Conservation (phyloP, 768 basidiomycete genomes). For the Phaeotremella skinneri region DNA sequence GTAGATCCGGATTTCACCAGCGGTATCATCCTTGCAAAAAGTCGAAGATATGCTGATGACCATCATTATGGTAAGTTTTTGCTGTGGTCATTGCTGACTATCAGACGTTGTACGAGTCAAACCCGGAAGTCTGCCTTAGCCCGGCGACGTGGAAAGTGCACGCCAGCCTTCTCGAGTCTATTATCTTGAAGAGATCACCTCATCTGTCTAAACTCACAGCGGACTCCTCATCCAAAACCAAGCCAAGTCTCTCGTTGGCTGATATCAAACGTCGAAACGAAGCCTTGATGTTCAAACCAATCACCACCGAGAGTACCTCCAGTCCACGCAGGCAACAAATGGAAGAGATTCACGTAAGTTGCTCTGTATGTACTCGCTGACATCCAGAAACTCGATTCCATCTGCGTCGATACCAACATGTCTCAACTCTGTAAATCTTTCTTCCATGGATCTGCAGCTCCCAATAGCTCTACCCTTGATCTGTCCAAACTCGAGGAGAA, state of each 20-base stretch:
- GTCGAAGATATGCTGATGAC: constrained; percentile 21
- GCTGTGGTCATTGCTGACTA: constrained; percentile 1
- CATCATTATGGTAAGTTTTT: constrained; percentile 23
- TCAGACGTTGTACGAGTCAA: constrained; percentile 19
- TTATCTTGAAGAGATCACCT: background rate
- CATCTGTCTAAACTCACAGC: background rate
- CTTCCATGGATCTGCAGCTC: constrained; percentile 38
- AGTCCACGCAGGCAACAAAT: constrained; percentile 44
- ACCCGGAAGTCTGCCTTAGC: constrained; percentile 29
- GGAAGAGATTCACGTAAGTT: constrained; percentile 42
- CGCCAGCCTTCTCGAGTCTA: constrained; percentile 7
- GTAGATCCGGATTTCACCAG: constrained; percentile 31
- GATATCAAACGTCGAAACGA: constrained; percentile 19
- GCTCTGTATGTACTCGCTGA: background rate
- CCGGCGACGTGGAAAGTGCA: constrained; percentile 31
- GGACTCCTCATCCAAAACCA: too few species aligned
- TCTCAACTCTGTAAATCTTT: constrained; percentile 33
- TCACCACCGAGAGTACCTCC: constrained; percentile 19
- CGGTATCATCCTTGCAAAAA: constrained; percentile 14
- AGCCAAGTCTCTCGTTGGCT: background rate
- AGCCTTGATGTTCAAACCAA: constrained; percentile 25
- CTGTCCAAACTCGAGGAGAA: constrained; percentile 34
- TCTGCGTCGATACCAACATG: constrained; percentile 43
- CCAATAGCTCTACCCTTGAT: constrained; percentile 25
- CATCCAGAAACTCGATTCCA: constrained; percentile 40